A percentile compares a stretch with the other conserved stretches of the same genome.
phyloP scores from a whole-genome alignment of 768 basidiomycete genomes.

The Strobilomyces dryophilus region DNA sequence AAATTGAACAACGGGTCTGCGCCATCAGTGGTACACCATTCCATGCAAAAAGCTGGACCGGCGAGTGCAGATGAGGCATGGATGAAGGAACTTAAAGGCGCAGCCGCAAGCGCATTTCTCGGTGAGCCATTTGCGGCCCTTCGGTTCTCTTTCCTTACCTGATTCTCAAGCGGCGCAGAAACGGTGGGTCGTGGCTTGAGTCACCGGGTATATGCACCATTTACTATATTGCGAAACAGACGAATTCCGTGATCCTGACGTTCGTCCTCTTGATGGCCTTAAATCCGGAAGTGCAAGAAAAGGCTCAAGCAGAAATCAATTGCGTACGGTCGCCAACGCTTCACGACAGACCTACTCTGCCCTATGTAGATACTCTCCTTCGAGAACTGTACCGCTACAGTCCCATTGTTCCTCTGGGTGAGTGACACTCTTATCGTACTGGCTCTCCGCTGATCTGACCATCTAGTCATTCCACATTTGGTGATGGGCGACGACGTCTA shows the following conservation, averaged over 20 bases:
- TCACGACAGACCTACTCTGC: neutral
- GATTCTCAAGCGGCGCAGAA: neutral
- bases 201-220: too few species aligned
- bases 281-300: neutral
- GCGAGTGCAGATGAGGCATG: neutral
- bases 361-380: neutral
- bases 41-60: neutral
- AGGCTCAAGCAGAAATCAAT: neutral
- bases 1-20: neutral
- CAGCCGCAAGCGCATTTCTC: neutral
- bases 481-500: neutral
- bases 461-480: neutral
- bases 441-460: neutral
- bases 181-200: neutral
- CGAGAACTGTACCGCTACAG: neutral
- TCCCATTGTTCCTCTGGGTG: slow-evolving; percentile 8
- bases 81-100: neutral
- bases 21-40: neutral
- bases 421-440: neutral
- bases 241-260: neutral
- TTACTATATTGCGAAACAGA: neutral
- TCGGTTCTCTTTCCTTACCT: neutral
- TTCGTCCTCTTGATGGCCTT: neutral
- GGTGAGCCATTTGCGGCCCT: neutral
- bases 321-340: neutral